Evolutionary conservation across 345 rosid genomes (phyloP).

Genomic region (Dipteronia dyeriana): DNA sequence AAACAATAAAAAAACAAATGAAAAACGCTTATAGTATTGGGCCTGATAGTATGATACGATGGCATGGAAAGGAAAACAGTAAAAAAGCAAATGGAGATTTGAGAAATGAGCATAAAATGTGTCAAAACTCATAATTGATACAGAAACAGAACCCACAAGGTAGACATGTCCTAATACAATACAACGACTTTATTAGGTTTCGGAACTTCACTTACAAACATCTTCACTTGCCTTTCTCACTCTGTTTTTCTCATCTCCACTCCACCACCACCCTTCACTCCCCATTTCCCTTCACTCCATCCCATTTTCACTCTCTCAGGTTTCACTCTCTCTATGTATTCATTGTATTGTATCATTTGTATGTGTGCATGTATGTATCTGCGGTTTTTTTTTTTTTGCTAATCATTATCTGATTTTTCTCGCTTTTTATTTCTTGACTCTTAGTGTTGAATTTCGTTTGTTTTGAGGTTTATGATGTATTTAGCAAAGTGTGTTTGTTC

Average conservation of each 20-base stretch:
- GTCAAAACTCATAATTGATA: too few relatives aligned
- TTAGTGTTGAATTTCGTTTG: not conserved
- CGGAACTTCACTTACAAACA: not conserved
- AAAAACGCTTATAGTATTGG: too few relatives aligned
- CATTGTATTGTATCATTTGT: not conserved
- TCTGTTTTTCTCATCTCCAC: conserved; percentile 6
- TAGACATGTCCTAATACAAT: not conserved
- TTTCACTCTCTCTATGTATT: conserved; percentile 15
- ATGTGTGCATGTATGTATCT: not conserved
- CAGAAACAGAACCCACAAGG: not conserved
- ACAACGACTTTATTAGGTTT: conserved; percentile 23
- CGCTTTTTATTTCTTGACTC: not conserved
- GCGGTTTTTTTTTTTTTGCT: not conserved
- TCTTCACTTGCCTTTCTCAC: conserved; percentile 3
- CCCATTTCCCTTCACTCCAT: not conserved
- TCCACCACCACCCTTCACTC: not conserved
- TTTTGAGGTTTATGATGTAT: not conserved
- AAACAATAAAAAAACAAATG: too few relatives aligned
- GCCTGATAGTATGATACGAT: too few relatives aligned
- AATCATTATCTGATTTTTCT: not conserved
- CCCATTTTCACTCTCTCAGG: conserved; percentile 28
- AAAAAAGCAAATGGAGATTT: too few relatives aligned
- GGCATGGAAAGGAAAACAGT: too few relatives aligned
- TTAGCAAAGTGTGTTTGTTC: not conserved
- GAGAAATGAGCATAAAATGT: too few relatives aligned